phyloP scores from a whole-genome alignment of 2,329 filamentous ascomycete species.

The Verticillium albo-atrum region DNA sequence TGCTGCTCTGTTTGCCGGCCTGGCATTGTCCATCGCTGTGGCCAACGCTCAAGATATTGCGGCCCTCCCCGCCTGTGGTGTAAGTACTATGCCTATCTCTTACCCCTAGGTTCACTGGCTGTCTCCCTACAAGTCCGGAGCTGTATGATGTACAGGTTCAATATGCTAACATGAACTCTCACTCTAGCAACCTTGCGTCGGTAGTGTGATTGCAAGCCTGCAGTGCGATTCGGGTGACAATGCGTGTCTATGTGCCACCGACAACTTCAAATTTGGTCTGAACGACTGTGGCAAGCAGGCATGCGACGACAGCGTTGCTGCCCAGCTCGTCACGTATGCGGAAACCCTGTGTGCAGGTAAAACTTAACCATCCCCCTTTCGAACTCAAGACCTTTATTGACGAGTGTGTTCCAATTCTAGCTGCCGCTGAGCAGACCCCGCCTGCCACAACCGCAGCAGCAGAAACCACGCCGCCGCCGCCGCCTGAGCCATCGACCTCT shows the following conservation, averaged over 20 bases:
- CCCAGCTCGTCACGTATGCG: constrained; percentile 21
- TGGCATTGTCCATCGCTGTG: background rate
- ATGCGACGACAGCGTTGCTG: constrained; percentile 20
- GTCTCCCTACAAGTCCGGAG: background rate
- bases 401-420: background rate
- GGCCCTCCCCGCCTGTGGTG: constrained; percentile 9
- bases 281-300: constrained; percentile 31
- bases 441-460: constrained; percentile 3
- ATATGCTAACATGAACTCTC: background rate
- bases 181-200: constrained; percentile 6
- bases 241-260: constrained; percentile 34
- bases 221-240: constrained; percentile 21
- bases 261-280: constrained; percentile 29
- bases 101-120: background rate
- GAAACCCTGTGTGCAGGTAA: constrained; percentile 23
- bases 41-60: constrained; percentile 6
- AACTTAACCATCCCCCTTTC: constrained; percentile 13
- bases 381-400: background rate
- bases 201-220: constrained; percentile 12
- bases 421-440: constrained; percentile 5
- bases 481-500: background rate
- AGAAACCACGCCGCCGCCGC: background rate
- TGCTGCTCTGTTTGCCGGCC: background rate
- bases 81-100: constrained; percentile 2
- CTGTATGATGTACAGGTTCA: too few species aligned